These are phyloP conservation scores for Elaeis oleifera DNA, from an alignment of 202 grass and related monocot genomes.

Conservation along the genomic window DNA sequence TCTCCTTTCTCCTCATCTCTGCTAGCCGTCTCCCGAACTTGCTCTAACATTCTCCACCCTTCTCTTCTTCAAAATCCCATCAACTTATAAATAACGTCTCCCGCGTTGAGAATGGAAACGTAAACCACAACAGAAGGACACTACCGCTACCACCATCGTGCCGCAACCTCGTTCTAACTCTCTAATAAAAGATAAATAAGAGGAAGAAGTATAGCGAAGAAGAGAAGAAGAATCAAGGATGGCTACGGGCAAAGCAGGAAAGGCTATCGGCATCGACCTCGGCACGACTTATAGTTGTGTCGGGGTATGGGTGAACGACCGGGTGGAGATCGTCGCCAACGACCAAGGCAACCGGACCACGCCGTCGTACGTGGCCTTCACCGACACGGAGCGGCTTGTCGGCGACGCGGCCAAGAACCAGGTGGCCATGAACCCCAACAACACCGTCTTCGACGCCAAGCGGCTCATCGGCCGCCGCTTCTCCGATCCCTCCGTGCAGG, in stretches of 20 bases:
- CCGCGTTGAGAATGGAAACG: no score
- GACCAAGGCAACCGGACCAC: slow-evolving; percentile 27
- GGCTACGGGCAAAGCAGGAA: background rate
- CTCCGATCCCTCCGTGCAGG: slow-evolving; percentile 17
- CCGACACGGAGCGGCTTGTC: slow-evolving; percentile 14
- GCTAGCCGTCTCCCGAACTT: no score
- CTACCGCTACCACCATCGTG: no score
- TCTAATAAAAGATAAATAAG: no score
- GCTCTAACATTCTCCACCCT: no score
- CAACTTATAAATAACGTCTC: no score
- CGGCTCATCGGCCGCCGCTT: slow-evolving; percentile 13
- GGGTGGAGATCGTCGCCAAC: slow-evolving; percentile 22
- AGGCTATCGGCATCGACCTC: slow-evolving; percentile 22
- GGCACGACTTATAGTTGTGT: slow-evolving; percentile 27
- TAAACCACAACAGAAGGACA: no score
- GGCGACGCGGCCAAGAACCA: slow-evolving; percentile 16
- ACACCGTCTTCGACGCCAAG: slow-evolving; percentile 24
- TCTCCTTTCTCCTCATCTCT: no score
- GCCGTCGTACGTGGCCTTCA: slow-evolving; percentile 17
- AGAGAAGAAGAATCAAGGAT: no score
- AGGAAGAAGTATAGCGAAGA: no score
- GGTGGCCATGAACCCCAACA: slow-evolving; percentile 24
- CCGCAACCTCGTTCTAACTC: no score
- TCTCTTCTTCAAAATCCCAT: no score
- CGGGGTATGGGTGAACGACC: slow-evolving; percentile 19